A percentile compares a stretch with the other conserved stretches of the same genome.
These are phyloP conservation scores for Gilbertella persicaria DNA, from an alignment of 371 early-diverging fungal genomes.

Conservation along the genomic window DNA sequence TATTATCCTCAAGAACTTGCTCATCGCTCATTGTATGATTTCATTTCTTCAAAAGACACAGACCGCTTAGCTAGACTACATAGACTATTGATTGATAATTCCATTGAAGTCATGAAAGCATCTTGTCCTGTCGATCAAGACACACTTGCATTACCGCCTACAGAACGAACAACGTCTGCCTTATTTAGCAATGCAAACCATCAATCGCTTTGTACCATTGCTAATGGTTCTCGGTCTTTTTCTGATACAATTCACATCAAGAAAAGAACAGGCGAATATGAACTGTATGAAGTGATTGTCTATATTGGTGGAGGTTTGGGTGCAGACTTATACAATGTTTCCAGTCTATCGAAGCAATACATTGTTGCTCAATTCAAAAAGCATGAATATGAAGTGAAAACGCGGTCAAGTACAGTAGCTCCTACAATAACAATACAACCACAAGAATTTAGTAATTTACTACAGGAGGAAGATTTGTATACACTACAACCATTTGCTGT, in stretches of 20 bases:
- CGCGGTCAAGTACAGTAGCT: no score
- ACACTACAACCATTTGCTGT: constrained; percentile 9
- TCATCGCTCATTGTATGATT: constrained; percentile 58
- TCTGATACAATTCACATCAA: constrained; percentile 57
- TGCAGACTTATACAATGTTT: constrained; percentile 44
- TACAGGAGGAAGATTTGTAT: not conserved
- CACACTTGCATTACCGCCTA: constrained; percentile 28
- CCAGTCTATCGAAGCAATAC: constrained; percentile 32
- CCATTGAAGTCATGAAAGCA: constrained; percentile 32
- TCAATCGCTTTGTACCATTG: constrained; percentile 27
- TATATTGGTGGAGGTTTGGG: constrained; percentile 66
- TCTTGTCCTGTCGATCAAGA: constrained; percentile 3
- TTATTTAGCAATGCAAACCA: constrained; percentile 39
- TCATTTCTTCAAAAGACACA: constrained; percentile 47
- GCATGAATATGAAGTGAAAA: constrained; percentile 19
- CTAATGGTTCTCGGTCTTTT: constrained; percentile 42
- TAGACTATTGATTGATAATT: constrained; percentile 49
- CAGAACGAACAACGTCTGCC: constrained; percentile 52
- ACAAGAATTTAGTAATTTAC: not conserved
- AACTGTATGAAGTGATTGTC: constrained; percentile 48
- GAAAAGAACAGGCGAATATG: constrained; percentile 51
- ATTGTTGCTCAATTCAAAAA: constrained; percentile 35
- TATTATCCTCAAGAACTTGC: constrained; percentile 62
- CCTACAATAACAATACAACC: not conserved
- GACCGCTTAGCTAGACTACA: constrained; percentile 46